phyloP scores from a whole-genome alignment of 2,329 filamentous ascomycete genomes.

The Exophiala bonariae region DNA sequence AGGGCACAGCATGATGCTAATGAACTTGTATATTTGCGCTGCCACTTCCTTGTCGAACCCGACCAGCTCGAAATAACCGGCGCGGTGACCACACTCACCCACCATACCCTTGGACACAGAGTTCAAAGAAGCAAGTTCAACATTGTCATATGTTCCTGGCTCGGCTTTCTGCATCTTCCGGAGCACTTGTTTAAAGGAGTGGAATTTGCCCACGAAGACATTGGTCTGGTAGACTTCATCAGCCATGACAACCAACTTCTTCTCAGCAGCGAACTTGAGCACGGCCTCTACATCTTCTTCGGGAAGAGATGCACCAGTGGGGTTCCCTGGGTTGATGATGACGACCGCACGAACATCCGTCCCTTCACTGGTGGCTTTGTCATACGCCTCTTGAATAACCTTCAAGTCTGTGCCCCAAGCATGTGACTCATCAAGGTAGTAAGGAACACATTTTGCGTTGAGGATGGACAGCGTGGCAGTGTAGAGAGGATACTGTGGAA shows the following conservation, averaged over 20 bases:
- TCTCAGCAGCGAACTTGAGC: slow-evolving; percentile 80
- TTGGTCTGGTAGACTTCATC: slow-evolving; percentile 99
- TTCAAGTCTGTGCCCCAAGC: slow-evolving; percentile 85
- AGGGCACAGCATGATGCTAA: slow-evolving; percentile 94
- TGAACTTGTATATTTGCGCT: slow-evolving; percentile 97
- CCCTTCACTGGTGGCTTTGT: slow-evolving; percentile 72
- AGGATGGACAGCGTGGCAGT: slow-evolving; percentile 87
- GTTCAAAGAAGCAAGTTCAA: slow-evolving; percentile 91
- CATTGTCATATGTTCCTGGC: slow-evolving; percentile 73
- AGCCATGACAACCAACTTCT: slow-evolving; percentile 85
- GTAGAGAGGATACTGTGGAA: slow-evolving; percentile 97
- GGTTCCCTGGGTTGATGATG: slow-evolving; percentile 98
- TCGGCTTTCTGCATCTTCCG: slow-evolving; percentile 73
- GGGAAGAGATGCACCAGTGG: slow-evolving; percentile 83
- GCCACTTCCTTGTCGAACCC: slow-evolving; percentile 84
- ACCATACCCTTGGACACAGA: slow-evolving; percentile 98
- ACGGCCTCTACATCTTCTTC: slow-evolving; percentile 78
- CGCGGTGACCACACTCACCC: slow-evolving; percentile 95
- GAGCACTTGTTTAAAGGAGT: slow-evolving; percentile 90
- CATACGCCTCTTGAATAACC: slow-evolving; percentile 72
- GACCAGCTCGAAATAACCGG: slow-evolving; percentile 94
- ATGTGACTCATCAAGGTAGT: slow-evolving; percentile 84
- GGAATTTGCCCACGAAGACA: slow-evolving; percentile 87
- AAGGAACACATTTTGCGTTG: slow-evolving; percentile 84
- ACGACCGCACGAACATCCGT: slow-evolving; percentile 89